Evolutionary conservation across 768 basidiomycete species (phyloP), one percentile per base, ranked within the genome.

Genomic region (Termitomyces sp.): DNA sequence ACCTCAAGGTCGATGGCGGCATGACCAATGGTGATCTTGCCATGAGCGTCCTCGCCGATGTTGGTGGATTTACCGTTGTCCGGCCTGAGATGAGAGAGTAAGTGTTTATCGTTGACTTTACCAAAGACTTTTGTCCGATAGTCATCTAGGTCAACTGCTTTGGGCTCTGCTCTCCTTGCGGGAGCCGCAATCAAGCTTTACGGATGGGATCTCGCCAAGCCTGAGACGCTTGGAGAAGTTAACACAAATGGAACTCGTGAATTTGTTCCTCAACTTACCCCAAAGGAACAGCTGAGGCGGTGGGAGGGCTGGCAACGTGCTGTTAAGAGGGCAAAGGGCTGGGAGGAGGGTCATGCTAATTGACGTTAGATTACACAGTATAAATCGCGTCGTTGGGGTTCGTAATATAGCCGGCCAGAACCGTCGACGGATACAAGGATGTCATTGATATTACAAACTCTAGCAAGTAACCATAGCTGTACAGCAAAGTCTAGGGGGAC

Each of bases 31-130:
- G 91, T 34, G 92, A 96, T 66, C 70, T 90, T 28, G 90, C 87
- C 55, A 92, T 96, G 94, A 77, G 81, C 64, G 75, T 95, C 46
- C 79, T 95, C 58, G 91, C 91, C 3, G 89, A 97, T 68, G 76
- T 96, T 42, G 93, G 94, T 30, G 96, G 95, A 14, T 95, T 97
- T 72, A 85, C 83, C 28, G 91, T 99, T 60, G 76, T 95, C 57
- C 79, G 97, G 54, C 97, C 96, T 11, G 87, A 92, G 67, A 99
- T 99, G 97, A 77, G 96, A 68, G 97, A 99, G 92, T 91, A 67
- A 60, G 89, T 81, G 40, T 19, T 17, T 19, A 4, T 23, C n/a
- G 5, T 27, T 41, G 7, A 19, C 6, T 2, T 39, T 12, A 34
- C 9, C 6, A 35, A 45, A 3, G 34, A 27, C 35, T 30, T n/a